These are phyloP conservation scores for Carex littledalei DNA, from an alignment of 176 grass and related monocot genomes.

Conservation along the genomic window DNA sequence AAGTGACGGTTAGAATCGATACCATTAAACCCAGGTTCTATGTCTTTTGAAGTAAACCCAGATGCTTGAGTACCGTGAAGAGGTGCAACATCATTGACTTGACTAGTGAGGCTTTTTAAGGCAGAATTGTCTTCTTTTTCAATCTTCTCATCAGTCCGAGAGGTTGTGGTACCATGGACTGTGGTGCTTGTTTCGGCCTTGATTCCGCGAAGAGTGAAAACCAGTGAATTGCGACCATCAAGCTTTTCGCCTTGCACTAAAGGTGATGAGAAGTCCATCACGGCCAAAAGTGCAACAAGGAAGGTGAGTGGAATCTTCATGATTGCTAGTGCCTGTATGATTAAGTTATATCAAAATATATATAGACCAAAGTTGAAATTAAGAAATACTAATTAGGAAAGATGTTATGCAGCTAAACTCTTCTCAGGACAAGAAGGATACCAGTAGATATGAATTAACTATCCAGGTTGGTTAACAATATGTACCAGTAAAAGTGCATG, in stretches of 20 bases:
- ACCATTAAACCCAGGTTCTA: not conserved
- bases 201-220: constrained; percentile 18
- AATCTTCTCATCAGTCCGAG: not conserved
- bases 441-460: not conserved
- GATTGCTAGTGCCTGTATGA: not conserved
- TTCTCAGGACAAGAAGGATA: not conserved
- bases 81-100: not conserved
- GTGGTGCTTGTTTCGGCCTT: not conserved
- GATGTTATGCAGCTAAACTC: not conserved
- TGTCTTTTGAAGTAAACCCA: not conserved
- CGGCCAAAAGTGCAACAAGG: not conserved
- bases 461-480: not conserved
- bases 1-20: not conserved
- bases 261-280: not conserved
- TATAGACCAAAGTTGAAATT: not conserved
- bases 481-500: not conserved
- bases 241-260: constrained; percentile 9
- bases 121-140: not conserved
- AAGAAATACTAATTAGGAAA: not conserved
- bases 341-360: not conserved
- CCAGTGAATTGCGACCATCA: not conserved
- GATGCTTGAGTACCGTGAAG: not conserved
- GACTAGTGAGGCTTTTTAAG: not conserved
- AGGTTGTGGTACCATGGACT: not conserved
- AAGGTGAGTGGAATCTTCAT: constrained; percentile 17